Conservation (phyloP, 768 basidiomycete species). For the Nidula microcarpa region DNA sequence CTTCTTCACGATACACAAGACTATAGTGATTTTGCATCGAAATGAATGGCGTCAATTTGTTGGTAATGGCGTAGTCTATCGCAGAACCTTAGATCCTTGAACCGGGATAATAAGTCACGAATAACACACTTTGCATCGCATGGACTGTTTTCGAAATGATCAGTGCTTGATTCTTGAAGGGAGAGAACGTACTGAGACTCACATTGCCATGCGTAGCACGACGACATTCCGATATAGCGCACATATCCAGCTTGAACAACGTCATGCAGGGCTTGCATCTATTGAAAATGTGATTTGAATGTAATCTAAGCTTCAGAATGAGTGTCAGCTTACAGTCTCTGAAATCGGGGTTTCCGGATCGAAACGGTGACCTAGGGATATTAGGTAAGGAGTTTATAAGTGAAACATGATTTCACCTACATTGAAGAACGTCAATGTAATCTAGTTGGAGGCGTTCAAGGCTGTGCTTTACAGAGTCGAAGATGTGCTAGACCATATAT, state of each 20-base stretch:
- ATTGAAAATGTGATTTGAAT: not conserved
- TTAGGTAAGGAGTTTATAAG: not conserved
- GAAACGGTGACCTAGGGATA: conserved; percentile 44
- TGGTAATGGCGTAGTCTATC: conserved; percentile 55
- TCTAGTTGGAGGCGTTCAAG: conserved; percentile 69
- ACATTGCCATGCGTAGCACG: conserved; percentile 57
- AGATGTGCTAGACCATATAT: too few relatives aligned
- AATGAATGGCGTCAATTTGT: conserved; percentile 21
- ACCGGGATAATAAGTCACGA: not conserved
- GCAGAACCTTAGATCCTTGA: not conserved
- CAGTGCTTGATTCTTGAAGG: not conserved
- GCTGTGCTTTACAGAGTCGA: conserved; percentile 60
- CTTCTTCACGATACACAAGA: conserved; percentile 41
- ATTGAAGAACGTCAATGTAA: conserved; percentile 75
- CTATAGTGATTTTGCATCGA: conserved; percentile 66
- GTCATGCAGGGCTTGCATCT: conserved; percentile 70
- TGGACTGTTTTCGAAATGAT: conserved; percentile 30
- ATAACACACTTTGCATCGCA: conserved; percentile 49
- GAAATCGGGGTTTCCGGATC: conserved; percentile 56
- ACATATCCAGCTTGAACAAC: conserved; percentile 62
- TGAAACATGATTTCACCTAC: conserved; percentile 20
- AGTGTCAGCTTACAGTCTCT: conserved; percentile 36
- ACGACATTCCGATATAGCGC: conserved; percentile 60
- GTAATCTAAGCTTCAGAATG: not conserved
- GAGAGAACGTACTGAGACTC: not conserved